phyloP scores from a whole-genome alignment of 176 grass and related monocot species.

The Microstegium vimineum region DNA sequence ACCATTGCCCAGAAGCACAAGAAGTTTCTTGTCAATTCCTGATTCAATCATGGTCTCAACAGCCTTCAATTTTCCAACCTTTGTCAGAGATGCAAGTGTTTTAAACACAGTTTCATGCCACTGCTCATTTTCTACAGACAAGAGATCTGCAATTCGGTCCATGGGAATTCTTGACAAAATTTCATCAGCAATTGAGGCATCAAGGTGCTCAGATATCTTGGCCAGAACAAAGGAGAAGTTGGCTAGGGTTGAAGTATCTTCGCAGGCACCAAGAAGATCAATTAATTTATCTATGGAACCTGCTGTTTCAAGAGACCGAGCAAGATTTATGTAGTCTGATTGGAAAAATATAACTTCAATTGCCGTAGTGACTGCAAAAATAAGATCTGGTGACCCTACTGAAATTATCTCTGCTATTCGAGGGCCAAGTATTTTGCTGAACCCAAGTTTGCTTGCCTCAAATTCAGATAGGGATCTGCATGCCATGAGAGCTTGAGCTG shows the following conservation, averaged over 20 bases:
- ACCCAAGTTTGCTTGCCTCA: constrained; percentile 49
- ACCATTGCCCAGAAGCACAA: constrained; percentile 53
- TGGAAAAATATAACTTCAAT: constrained; percentile 50
- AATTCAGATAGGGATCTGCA: constrained; percentile 72
- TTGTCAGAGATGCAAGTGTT: constrained; percentile 47
- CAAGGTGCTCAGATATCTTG: constrained; percentile 60
- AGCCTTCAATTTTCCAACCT: constrained; percentile 58
- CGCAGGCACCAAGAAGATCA: constrained; percentile 41
- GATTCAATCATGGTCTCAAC: constrained; percentile 62
- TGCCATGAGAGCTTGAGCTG: constrained; percentile 60
- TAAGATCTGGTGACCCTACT: constrained; percentile 34
- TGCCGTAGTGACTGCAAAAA: constrained; percentile 42
- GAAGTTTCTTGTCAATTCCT: constrained; percentile 70
- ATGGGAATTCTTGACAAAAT: constrained; percentile 70
- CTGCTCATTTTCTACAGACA: constrained; percentile 56
- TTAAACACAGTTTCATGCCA: constrained; percentile 66
- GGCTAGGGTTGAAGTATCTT: constrained; percentile 45
- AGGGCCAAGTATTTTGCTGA: constrained; percentile 58
- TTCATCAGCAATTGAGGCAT: constrained; percentile 33
- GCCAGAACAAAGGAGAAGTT: constrained; percentile 47
- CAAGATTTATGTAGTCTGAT: constrained; percentile 45
- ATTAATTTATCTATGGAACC: constrained; percentile 50
- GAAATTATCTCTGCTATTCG: constrained; percentile 57
- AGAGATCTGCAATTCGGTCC: constrained; percentile 51
- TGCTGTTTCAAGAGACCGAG: constrained; percentile 58